A percentile compares a stretch with the other conserved stretches of the same genome.
Conservation (phyloP, 192 early-diverging fungal genomes). For the Coemansia aciculifera region DNA sequence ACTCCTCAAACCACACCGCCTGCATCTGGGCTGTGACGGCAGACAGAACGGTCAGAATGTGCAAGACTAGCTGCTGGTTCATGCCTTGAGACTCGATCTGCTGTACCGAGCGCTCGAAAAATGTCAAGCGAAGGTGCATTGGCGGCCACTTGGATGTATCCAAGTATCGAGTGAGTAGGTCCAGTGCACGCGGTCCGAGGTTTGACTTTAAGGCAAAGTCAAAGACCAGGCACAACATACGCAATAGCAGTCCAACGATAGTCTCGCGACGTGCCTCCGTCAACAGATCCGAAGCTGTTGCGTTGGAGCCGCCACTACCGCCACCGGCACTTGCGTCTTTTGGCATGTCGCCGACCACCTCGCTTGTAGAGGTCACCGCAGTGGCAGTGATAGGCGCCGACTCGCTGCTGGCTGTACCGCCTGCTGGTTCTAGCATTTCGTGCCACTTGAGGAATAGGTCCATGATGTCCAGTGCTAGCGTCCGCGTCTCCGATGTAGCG, state of each 20-base stretch:
- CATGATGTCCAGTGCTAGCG: conserved; percentile 85
- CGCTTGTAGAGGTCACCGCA: not conserved
- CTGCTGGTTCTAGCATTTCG: conserved; percentile 57
- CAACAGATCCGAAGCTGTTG: conserved; percentile 17
- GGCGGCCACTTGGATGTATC: conserved; percentile 39
- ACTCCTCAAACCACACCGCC: conserved; percentile 54
- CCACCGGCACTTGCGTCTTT: not conserved
- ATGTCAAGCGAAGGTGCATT: conserved; percentile 49
- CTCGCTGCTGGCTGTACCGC: not conserved
- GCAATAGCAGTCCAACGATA: conserved; percentile 47
- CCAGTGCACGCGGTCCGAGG: conserved; percentile 42
- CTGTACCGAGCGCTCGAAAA: conserved; percentile 55
- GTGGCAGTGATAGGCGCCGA: not conserved
- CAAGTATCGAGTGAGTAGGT: conserved; percentile 39
- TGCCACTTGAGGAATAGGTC: conserved; percentile 94
- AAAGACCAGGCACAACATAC: conserved; percentile 53
- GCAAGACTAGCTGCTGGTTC: conserved; percentile 54
- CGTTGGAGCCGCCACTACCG: not conserved
- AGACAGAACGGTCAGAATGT: conserved; percentile 47
- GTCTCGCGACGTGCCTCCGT: conserved; percentile 46
- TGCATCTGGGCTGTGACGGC: conserved; percentile 50
- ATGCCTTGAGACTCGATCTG: conserved; percentile 51
- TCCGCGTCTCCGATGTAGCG: conserved; percentile 80
- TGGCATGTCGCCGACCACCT: not conserved
- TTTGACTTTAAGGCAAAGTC: conserved; percentile 52